Base-by-base conservation (phyloP, 106 monocot species). In the Vanilla planifolia region DNA sequence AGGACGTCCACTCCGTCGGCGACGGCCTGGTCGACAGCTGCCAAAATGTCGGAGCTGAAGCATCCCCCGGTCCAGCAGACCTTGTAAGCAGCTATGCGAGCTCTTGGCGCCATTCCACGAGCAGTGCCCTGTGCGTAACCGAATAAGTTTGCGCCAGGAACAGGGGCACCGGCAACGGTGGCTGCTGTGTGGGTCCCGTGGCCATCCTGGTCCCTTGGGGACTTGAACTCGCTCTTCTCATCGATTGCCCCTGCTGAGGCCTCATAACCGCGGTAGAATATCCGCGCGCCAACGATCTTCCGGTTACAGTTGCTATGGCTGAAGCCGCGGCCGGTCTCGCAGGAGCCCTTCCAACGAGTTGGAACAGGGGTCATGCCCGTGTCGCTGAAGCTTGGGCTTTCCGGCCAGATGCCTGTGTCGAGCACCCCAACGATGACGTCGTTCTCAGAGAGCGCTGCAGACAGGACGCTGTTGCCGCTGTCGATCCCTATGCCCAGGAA, bases 111-210 rank as follows among this genome's bases (percentile, higher is more conserved):
- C 89, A 89, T 89, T 17, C 93, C 93, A 0, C 82, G 81, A 4
- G 93, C 89, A 0, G 85, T 85, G 24, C 93, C 89, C 0, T 40
- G 14, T 17, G 85, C 93, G 67, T 89, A 89, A 24, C 85, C 89
- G 10, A 85, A 61, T 11, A 93, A 62, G 69, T 73, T 77, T 7
- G 93, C 93, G 35, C 72, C 67, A 11, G 60, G 35, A 11, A 80
- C 89, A 7, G 89, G 70, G 21, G 72, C 55, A 11, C 93, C 93
- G 0, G 77, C 85, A 21, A 56, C 93, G 0, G 89, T 93, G 48
- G 85, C 82, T 3, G 93, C 89, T 1, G 93, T 93, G 80, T 93
- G 93, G 13, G 93, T 94, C 6, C 93, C 93, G 64, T 94, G 93
- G n/a, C 89, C 89, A 55, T 94, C 89, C 34, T 83, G 75, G 52